These are phyloP conservation scores for Ophiorrhiza pumila DNA, from an alignment of 257 asterid genomes.

Conservation along the genomic window DNA sequence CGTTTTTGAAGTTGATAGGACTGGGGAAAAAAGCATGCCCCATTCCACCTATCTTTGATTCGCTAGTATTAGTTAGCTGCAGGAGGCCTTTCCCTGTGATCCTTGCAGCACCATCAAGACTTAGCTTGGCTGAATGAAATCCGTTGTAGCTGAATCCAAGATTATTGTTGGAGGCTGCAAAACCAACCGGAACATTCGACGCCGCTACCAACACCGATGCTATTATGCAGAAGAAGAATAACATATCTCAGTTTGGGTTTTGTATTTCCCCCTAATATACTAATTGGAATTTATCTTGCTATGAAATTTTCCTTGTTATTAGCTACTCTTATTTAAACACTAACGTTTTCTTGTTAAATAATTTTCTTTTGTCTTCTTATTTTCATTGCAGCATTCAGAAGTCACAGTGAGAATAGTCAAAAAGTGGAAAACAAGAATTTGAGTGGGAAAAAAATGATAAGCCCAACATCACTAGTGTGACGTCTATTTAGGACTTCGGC, in stretches of 20 bases:
- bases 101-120: slow-evolving; percentile 21
- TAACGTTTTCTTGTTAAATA: too few species aligned
- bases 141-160: slow-evolving; percentile 18
- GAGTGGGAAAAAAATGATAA: too few species aligned
- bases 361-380: too few species aligned
- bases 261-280: neutral
- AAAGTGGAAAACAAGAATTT: too few species aligned
- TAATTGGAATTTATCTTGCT: neutral
- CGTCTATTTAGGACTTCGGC: too few species aligned
- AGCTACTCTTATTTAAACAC: too few species aligned
- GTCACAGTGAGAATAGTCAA: too few species aligned
- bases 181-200: neutral
- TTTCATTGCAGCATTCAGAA: too few species aligned
- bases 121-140: slow-evolving; percentile 17
- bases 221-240: neutral
- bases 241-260: neutral
- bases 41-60: neutral
- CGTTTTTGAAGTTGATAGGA: slow-evolving; percentile 19
- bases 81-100: slow-evolving; percentile 21
- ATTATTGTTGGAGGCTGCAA: neutral
- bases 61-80: slow-evolving; percentile 17
- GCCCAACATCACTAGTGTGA: too few species aligned
- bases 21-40: slow-evolving; percentile 22
- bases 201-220: neutral
- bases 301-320: neutral